Conservation (phyloP, 1,284 basidiomycete genomes). For the Sporisorium iseilematis-ciliati region DNA sequence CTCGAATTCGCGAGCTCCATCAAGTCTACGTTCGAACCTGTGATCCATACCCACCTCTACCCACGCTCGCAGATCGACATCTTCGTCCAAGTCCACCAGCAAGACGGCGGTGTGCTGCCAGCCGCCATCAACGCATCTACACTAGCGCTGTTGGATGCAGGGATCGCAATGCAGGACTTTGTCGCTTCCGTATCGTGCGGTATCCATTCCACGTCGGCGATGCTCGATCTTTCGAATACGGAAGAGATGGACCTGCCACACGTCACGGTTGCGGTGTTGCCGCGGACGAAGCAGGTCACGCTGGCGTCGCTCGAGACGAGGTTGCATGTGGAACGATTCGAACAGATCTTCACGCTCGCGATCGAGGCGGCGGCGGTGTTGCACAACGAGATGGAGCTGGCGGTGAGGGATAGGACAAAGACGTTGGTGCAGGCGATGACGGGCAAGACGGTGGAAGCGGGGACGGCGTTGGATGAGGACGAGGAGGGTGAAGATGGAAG, state of each 20-base stretch:
- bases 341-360: slow-evolving; percentile 85
- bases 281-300: slow-evolving; percentile 82
- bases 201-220: slow-evolving; percentile 73
- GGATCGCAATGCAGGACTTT: slow-evolving; percentile 90
- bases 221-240: slow-evolving; percentile 86
- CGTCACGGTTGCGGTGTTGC: slow-evolving; percentile 87
- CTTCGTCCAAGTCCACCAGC: slow-evolving; percentile 89
- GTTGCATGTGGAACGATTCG: slow-evolving; percentile 91
- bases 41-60: slow-evolving; percentile 88
- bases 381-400: slow-evolving; percentile 84
- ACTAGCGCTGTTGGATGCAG: slow-evolving; percentile 88
- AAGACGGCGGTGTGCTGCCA: slow-evolving; percentile 90
- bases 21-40: slow-evolving; percentile 94
- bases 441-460: slow-evolving; percentile 37
- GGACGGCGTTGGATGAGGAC: slow-evolving; percentile 2
- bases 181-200: slow-evolving; percentile 80
- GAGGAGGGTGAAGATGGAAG: slow-evolving; percentile 11
- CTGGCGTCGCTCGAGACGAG: slow-evolving; percentile 93
- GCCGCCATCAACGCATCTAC: slow-evolving; percentile 95
- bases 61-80: slow-evolving; percentile 95
- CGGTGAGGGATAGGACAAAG: slow-evolving; percentile 78
- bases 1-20: slow-evolving; percentile 88
- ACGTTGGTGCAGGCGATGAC: slow-evolving; percentile 73
- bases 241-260: slow-evolving; percentile 92
- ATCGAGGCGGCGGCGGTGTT: slow-evolving; percentile 82